Conservation (phyloP, 371 early-diverging fungal species). For the Sporodiniella umbellata region DNA sequence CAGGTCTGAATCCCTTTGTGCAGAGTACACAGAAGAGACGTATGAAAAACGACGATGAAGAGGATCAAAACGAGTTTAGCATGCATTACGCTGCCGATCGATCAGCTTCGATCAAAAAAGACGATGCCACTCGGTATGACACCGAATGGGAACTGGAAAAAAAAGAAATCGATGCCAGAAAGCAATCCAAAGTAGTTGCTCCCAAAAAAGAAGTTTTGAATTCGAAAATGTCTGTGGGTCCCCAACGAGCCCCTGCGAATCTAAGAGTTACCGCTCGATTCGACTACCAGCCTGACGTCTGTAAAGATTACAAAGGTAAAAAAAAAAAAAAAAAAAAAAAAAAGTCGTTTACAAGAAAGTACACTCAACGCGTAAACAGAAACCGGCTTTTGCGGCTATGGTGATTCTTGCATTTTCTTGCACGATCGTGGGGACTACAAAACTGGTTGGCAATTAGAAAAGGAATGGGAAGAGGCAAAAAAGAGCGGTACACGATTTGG, state of each 20-base stretch:
- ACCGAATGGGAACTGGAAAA: constrained; percentile 48
- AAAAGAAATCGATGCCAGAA: constrained; percentile 34
- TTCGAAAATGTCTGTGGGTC: constrained; percentile 73
- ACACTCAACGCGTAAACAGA: constrained; percentile 30
- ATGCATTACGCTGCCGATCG: constrained; percentile 56
- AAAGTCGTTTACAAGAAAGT: too few species aligned
- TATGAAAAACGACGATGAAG: constrained; percentile 27
- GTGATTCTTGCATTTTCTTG: constrained; percentile 95
- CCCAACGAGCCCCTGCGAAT: constrained; percentile 79
- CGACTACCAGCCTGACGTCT: constrained; percentile 97
- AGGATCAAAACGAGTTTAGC: constrained; percentile 42
- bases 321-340: neutral
- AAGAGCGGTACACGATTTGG: constrained; percentile 55
- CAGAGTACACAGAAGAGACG: constrained; percentile 39
- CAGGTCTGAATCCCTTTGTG: constrained; percentile 37
- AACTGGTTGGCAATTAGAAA: constrained; percentile 92
- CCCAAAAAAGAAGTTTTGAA: constrained; percentile 41
- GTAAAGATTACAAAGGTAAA: constrained; percentile 96
- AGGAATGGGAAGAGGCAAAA: constrained; percentile 91
- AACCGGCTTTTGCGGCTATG: constrained; percentile 94
- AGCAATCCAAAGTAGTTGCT: constrained; percentile 22
- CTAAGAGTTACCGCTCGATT: constrained; percentile 84
- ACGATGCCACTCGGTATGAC: constrained; percentile 52
- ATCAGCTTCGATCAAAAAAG: constrained; percentile 38
- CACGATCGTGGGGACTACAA: constrained; percentile 98